A percentile compares a stretch with the other conserved stretches of the same genome.
phyloP scores from a whole-genome alignment of 352 stramenopile species.

The Pseudoperonospora humuli region DNA sequence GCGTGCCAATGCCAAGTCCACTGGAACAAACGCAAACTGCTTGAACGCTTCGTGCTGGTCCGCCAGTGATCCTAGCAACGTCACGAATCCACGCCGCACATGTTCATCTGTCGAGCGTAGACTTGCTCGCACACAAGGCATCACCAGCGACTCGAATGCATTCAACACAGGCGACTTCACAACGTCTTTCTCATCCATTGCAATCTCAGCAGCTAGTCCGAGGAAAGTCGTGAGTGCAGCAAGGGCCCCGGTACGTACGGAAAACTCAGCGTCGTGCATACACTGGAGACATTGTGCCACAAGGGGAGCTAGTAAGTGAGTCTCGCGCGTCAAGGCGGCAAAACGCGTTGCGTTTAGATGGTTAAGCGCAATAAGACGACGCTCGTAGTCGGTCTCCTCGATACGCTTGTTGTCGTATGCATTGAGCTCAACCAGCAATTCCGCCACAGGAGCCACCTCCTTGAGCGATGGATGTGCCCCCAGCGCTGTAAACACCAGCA shows the following conservation, averaged over 20 bases:
- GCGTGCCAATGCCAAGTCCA: constrained; percentile 57
- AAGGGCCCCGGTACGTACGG: constrained; percentile 68
- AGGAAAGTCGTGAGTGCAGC: constrained; percentile 52
- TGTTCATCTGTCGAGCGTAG: constrained; percentile 71
- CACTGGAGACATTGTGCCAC: constrained; percentile 70
- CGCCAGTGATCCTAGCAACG: constrained; percentile 64
- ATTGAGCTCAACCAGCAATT: constrained; percentile 55
- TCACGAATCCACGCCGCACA: constrained; percentile 77
- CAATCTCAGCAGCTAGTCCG: constrained; percentile 28
- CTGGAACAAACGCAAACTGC: constrained; percentile 52
- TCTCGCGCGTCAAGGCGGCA: constrained; percentile 43
- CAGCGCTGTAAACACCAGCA: constrained; percentile 63
- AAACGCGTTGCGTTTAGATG: constrained; percentile 58
- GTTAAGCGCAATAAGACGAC: constrained; percentile 68
- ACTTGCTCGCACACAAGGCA: constrained; percentile 82
- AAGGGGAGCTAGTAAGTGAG: constrained; percentile 65
- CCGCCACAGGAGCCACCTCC: constrained; percentile 32
- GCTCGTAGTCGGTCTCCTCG: constrained; percentile 81
- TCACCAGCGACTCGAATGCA: constrained; percentile 81
- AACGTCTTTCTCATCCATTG: constrained; percentile 7
- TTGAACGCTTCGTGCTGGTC: constrained; percentile 34
- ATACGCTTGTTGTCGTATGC: constrained; percentile 74
- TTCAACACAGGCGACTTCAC: constrained; percentile 50
- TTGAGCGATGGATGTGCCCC: constrained; percentile 30
- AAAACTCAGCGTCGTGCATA: constrained; percentile 82